Percentiles rank a stretch among this genome's conserved stretches.
These are phyloP conservation scores for Malbranchea cinnamomea DNA, from an alignment of 2,329 filamentous ascomycete species.

Conservation along the genomic window DNA sequence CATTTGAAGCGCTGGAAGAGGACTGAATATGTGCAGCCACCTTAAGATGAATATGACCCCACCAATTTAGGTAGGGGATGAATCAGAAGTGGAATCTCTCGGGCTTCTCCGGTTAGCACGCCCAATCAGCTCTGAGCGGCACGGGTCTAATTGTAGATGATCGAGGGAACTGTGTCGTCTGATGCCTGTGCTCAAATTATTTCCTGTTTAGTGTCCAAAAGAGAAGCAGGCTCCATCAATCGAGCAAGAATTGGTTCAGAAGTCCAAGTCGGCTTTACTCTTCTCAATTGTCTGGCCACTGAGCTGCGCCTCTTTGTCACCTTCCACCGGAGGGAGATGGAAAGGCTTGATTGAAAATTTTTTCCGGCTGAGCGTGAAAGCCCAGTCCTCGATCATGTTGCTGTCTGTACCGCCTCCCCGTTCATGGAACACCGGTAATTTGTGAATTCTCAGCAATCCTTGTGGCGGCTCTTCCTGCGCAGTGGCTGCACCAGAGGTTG, in stretches of 20 bases:
- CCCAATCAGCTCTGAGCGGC: no score
- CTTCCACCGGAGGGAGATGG: constrained; percentile 73
- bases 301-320: constrained; percentile 50
- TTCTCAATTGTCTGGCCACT: constrained; percentile 18
- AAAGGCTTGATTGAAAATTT: constrained; percentile 79
- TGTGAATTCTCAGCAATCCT: constrained; percentile 71
- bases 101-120: no score
- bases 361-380: constrained; percentile 72
- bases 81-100: no score
- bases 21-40: no score
- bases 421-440: constrained; percentile 72
- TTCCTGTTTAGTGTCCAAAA: constrained; percentile 4
- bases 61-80: no score
- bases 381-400: constrained; percentile 67
- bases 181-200: constrained; percentile 3
- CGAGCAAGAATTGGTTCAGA: constrained; percentile 31
- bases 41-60: no score
- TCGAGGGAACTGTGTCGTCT: no score
- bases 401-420: constrained; percentile 65
- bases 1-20: no score
- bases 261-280: constrained; percentile 49
- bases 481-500: constrained; percentile 39
- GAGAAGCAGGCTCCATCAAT: background rate
- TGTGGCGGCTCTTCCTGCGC: constrained; percentile 62
- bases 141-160: no score